Conservation (phyloP, 306 rosid species). For the Bauhinia variegata region DNA sequence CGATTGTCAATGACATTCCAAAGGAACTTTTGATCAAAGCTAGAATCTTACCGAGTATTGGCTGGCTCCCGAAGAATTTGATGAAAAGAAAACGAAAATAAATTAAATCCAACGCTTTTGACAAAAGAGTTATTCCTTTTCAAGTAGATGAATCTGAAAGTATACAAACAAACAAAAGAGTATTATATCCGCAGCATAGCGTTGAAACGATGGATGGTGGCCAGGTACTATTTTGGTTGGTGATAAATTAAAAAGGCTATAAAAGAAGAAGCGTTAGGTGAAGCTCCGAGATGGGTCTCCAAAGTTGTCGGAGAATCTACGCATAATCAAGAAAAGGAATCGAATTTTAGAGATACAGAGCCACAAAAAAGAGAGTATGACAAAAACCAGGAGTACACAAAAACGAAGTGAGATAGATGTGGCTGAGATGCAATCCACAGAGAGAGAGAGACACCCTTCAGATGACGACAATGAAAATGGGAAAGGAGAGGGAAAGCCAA, state of each 20-base stretch:
- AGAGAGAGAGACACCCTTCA: not conserved
- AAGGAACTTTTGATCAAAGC: not conserved
- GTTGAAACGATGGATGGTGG: slow-evolving; percentile 6
- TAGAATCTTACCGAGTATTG: slow-evolving; percentile 35
- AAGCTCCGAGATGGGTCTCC: slow-evolving; percentile 25
- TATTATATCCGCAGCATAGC: not conserved
- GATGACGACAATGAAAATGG: not conserved
- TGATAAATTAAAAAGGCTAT: not conserved
- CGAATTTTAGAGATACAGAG: slow-evolving; percentile 40
- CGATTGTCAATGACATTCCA: slow-evolving; percentile 1
- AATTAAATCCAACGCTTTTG: slow-evolving; percentile 10
- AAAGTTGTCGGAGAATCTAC: slow-evolving; percentile 34
- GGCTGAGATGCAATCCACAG: slow-evolving; percentile 32
- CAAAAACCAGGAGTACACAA: not conserved
- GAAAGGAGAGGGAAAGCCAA: not conserved
- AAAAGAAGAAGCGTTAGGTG: slow-evolving; percentile 11
- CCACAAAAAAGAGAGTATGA: slow-evolving; percentile 41
- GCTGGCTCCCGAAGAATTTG: slow-evolving; percentile 14
- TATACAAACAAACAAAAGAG: not conserved
- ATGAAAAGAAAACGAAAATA: slow-evolving; percentile 1
- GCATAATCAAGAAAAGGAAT: slow-evolving; percentile 2
- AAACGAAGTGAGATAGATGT: slow-evolving; percentile 23
- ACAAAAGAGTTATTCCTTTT: not conserved
- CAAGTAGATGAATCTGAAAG: slow-evolving; percentile 1
- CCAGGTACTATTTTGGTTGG: not conserved